phyloP scores from a whole-genome alignment of 2,329 filamentous ascomycete species.

The Arachnopeziza araneosa region DNA sequence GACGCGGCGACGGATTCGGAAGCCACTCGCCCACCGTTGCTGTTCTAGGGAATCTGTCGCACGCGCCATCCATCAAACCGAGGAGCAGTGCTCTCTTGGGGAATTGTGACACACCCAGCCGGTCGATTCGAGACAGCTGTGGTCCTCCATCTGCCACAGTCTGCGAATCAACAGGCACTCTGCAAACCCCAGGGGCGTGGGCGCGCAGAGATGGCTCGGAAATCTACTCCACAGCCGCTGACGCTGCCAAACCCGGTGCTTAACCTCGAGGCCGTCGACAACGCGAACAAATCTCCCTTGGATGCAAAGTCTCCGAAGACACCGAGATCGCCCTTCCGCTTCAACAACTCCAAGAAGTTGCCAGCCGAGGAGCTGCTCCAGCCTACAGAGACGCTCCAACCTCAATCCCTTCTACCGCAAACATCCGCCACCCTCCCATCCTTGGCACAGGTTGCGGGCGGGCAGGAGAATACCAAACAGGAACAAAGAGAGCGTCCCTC shows the following conservation, averaged over 20 bases:
- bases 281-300: slow-evolving; percentile 15
- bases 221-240: slow-evolving; percentile 28
- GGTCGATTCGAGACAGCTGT: slow-evolving; percentile 21
- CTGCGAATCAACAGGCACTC: slow-evolving; percentile 2
- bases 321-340: slow-evolving; percentile 28
- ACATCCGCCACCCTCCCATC: slow-evolving; percentile 15
- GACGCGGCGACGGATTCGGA: not conserved
- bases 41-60: slow-evolving; percentile 10
- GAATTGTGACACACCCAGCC: slow-evolving; percentile 20
- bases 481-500: slow-evolving; percentile 21
- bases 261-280: slow-evolving; percentile 14
- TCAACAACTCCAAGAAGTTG: slow-evolving; percentile 23
- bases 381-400: slow-evolving; percentile 11
- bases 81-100: slow-evolving; percentile 14
- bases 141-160: slow-evolving; percentile 8
- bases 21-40: not conserved
- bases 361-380: slow-evolving; percentile 14
- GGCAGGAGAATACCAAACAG: slow-evolving; percentile 8
- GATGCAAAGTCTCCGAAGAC: slow-evolving; percentile 26
- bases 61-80: slow-evolving; percentile 12
- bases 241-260: slow-evolving; percentile 20
- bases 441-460: slow-evolving; percentile 11
- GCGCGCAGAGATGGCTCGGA: slow-evolving; percentile 22
- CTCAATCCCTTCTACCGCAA: slow-evolving; percentile 10
- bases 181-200: slow-evolving; percentile 1